Percentiles rank a stretch among this genome's conserved stretches.
These are phyloP conservation scores for Silene noctiflora DNA, from an alignment of 179 eudicot genomes.

Conservation along the genomic window DNA sequence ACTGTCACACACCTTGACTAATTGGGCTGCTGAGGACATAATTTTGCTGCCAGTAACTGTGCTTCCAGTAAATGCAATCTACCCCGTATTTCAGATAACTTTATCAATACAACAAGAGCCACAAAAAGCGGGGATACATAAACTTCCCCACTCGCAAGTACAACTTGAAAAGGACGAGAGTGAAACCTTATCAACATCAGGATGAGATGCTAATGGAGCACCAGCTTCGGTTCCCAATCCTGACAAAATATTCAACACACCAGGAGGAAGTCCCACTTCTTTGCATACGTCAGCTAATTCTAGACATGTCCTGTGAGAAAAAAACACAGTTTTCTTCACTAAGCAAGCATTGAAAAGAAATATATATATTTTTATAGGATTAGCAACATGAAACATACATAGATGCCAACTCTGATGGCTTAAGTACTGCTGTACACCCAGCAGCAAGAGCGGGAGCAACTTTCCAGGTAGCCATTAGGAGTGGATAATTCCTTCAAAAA, in stretches of 20 bases:
- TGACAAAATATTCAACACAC: constrained; percentile 78
- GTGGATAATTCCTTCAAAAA: constrained; percentile 82
- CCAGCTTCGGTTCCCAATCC: constrained; percentile 95
- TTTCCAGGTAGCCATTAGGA: constrained; percentile 97
- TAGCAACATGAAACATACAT: constrained; percentile 44
- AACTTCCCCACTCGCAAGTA: neutral
- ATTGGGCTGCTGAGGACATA: constrained; percentile 84
- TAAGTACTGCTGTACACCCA: constrained; percentile 93
- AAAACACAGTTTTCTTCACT: neutral
- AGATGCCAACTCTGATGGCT: constrained; percentile 92
- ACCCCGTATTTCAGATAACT: constrained; percentile 26
- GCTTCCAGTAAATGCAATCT: constrained; percentile 96
- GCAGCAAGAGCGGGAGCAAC: constrained; percentile 99
- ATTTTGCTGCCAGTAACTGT: constrained; percentile 82
- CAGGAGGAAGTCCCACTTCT: constrained; percentile 93
- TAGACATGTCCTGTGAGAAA: constrained; percentile 70
- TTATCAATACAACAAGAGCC: neutral
- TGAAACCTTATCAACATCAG: constrained; percentile 88
- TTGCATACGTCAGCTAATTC: constrained; percentile 80
- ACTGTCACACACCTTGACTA: constrained; percentile 61
- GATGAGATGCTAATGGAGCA: constrained; percentile 88
- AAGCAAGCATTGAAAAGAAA: neutral
- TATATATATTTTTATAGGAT: too few species aligned
- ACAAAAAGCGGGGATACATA: neutral
- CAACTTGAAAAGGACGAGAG: constrained; percentile 8